phyloP scores from a whole-genome alignment of 176 grass and related monocot genomes.

The Lolium rigidum region DNA sequence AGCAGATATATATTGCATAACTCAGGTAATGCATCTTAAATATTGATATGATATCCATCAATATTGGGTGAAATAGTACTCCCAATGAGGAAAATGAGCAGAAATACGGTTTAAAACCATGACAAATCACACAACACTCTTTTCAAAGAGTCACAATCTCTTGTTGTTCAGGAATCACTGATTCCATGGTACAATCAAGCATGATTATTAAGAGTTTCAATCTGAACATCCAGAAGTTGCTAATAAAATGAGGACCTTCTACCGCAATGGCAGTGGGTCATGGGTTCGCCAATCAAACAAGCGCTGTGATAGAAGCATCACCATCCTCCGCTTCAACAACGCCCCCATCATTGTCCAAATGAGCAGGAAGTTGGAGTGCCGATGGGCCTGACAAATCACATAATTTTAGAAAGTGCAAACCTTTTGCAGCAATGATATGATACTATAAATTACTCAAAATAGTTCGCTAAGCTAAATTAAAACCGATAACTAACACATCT shows the following conservation, averaged over 20 bases:
- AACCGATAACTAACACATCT: neutral
- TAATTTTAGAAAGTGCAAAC: neutral
- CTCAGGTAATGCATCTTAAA: too few relatives aligned
- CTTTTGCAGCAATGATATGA: neutral
- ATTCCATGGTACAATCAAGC: neutral
- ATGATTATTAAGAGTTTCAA: neutral
- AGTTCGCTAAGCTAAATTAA: neutral
- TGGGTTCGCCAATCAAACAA: too few relatives aligned
- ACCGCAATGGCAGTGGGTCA: too few relatives aligned
- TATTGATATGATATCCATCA: too few relatives aligned
- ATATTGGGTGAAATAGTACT: too few relatives aligned
- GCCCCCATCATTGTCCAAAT: neutral
- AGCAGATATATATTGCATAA: neutral
- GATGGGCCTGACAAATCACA: neutral
- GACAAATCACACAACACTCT: neutral
- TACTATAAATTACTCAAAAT: neutral
- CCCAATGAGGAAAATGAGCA: too few relatives aligned
- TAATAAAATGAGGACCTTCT: too few relatives aligned
- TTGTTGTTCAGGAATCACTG: neutral
- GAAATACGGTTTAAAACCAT: too few relatives aligned
- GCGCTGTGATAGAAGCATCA: too few relatives aligned
- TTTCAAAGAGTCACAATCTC: neutral
- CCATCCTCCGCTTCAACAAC: too few relatives aligned
- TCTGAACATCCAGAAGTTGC: too few relatives aligned
- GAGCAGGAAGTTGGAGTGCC: neutral